Evolutionary conservation across 2,329 filamentous ascomycete genomes (phyloP).

Genomic region (Dothistroma pini): DNA sequence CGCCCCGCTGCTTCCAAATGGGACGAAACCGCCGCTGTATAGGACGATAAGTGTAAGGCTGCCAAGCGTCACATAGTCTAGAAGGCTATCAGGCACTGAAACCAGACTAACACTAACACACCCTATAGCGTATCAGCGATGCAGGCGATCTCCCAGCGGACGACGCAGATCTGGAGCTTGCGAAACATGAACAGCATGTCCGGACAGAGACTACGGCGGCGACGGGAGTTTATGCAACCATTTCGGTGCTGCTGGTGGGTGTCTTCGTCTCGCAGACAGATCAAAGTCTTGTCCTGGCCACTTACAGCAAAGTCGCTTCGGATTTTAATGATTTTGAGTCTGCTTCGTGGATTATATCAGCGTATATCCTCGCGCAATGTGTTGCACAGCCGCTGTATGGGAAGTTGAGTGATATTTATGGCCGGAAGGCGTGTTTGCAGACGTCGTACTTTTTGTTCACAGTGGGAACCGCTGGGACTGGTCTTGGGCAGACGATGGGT

Average conservation of each 20-base stretch:
- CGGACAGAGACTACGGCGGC: slow-evolving; percentile 11
- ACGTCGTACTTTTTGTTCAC: slow-evolving; percentile 42
- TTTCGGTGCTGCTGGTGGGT: slow-evolving; percentile 41
- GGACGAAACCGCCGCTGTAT: slow-evolving; percentile 16
- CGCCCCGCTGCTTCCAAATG: slow-evolving; percentile 16
- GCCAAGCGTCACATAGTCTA: too few species aligned
- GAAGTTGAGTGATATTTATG: slow-evolving; percentile 46
- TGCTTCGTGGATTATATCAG: slow-evolving; percentile 45
- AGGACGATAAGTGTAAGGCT: slow-evolving; percentile 21
- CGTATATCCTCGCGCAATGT: slow-evolving; percentile 44
- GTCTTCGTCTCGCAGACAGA: slow-evolving; percentile 66
- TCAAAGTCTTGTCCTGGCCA: slow-evolving; percentile 61
- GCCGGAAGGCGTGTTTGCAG: slow-evolving; percentile 41
- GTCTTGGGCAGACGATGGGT: slow-evolving; percentile 37
- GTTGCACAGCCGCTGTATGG: slow-evolving; percentile 43
- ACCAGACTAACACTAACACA: not conserved
- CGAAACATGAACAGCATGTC: slow-evolving; percentile 6
- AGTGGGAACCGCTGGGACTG: slow-evolving; percentile 40
- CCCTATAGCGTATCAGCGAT: slow-evolving; percentile 7
- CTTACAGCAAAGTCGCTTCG: slow-evolving; percentile 54
- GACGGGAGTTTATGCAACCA: slow-evolving; percentile 24
- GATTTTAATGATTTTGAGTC: slow-evolving; percentile 43
- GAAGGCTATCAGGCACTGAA: too few species aligned
- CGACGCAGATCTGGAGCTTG: slow-evolving; percentile 23
- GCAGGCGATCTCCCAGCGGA: slow-evolving; percentile 23